Evolutionary conservation across 768 basidiomycete genomes (phyloP).

Genomic region (Leccinum fibrillosum): DNA sequence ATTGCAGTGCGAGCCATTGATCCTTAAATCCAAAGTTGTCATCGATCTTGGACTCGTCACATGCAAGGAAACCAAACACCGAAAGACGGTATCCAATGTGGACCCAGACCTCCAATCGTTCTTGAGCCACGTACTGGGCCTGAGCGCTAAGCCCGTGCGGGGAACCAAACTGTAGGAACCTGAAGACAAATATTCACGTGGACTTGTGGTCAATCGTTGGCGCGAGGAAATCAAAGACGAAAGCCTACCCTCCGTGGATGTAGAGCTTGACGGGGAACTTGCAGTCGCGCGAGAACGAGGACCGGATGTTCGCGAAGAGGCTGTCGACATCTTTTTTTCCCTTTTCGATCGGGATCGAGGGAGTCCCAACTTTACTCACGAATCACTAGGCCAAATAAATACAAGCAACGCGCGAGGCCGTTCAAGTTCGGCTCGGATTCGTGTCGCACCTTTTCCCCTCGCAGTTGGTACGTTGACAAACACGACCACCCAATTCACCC

Average conservation of each 20-base stretch:
- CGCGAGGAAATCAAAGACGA: neutral
- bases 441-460: no score
- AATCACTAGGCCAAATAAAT: conserved; percentile 33
- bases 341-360: neutral
- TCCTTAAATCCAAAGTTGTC: conserved; percentile 88
- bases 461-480: no score
- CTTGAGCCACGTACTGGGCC: conserved; percentile 64
- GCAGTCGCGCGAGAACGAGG: conserved; percentile 37
- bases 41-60: conserved; percentile 53
- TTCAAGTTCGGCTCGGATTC: no score
- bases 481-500: no score
- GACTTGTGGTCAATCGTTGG: neutral
- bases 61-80: conserved; percentile 73
- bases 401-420: no score
- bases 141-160: conserved; percentile 60
- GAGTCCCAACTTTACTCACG: conserved; percentile 34
- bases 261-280: conserved; percentile 68
- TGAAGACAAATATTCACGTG: conserved; percentile 21
- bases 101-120: conserved; percentile 67
- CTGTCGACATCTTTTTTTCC: conserved; percentile 30
- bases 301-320: conserved; percentile 66
- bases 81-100: conserved; percentile 77
- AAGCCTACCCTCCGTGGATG: conserved; percentile 68
- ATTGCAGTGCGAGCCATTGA: conserved; percentile 71
- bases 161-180: conserved; percentile 77